Conservation (phyloP, 371 early-diverging fungal genomes). For the Zychaea mexicana region DNA sequence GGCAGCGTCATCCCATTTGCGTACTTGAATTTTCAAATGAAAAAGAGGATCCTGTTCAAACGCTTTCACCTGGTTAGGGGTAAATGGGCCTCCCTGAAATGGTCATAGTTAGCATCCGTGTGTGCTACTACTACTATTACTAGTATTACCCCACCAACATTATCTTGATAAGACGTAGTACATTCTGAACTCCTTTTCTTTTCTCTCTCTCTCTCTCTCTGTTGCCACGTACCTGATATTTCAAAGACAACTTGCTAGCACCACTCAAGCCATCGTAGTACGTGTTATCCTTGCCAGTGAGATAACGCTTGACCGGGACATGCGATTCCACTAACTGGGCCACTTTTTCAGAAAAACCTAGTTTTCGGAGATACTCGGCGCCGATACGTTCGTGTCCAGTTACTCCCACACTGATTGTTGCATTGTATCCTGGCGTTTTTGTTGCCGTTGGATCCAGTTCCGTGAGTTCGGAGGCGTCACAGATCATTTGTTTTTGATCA, state of each 20-base stretch:
- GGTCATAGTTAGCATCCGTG: too few species aligned
- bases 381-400: slow-evolving; percentile 56
- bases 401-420: slow-evolving; percentile 40
- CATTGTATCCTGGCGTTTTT: background rate
- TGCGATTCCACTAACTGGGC: slow-evolving; percentile 54
- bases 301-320: slow-evolving; percentile 56
- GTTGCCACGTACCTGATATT: slow-evolving; percentile 55
- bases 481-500: slow-evolving; percentile 51
- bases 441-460: slow-evolving; percentile 22
- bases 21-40: slow-evolving; percentile 51
- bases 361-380: slow-evolving; percentile 45
- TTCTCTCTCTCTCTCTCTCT: too few species aligned
- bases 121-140: background rate
- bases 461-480: slow-evolving; percentile 30
- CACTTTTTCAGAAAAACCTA: slow-evolving; percentile 57
- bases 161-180: background rate
- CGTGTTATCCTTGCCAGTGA: slow-evolving; percentile 44
- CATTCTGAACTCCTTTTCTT: too few species aligned
- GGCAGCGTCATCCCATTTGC: slow-evolving; percentile 57
- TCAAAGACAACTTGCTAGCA: slow-evolving; percentile 54
- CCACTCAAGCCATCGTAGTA: slow-evolving; percentile 49
- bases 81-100: slow-evolving; percentile 46
- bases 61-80: slow-evolving; percentile 33
- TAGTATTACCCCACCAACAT: background rate
- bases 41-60: slow-evolving; percentile 54